phyloP scores from a whole-genome alignment of 306 rosid species.

The Medicago lupulina region DNA sequence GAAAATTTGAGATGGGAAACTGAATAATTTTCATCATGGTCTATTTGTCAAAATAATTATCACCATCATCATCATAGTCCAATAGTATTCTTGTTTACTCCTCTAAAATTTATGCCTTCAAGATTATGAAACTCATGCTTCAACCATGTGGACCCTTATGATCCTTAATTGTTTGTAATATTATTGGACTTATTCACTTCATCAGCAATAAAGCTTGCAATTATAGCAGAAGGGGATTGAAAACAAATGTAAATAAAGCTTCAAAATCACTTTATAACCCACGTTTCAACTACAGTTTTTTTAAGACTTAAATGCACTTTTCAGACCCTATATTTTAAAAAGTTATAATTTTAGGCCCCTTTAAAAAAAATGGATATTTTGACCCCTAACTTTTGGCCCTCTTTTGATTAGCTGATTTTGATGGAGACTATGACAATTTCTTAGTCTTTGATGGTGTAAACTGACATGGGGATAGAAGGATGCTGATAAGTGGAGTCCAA shows the following conservation, averaged over 20 bases:
- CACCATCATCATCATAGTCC: background rate
- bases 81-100: background rate
- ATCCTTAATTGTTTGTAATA: background rate
- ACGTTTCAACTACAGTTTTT: background rate
- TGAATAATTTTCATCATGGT: background rate
- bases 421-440: too few species aligned
- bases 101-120: background rate
- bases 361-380: too few species aligned
- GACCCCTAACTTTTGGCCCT: too few species aligned
- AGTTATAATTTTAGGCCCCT: too few species aligned
- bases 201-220: slow-evolving; percentile 33
- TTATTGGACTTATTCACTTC: background rate
- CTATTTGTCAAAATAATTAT: too few species aligned
- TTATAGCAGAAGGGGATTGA: background rate
- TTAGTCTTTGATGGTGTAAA: too few species aligned
- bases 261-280: slow-evolving; percentile 8
- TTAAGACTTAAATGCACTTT: too few species aligned
- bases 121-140: background rate
- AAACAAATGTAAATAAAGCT: slow-evolving; percentile 9
- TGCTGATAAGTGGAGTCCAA: too few species aligned
- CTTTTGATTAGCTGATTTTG: too few species aligned
- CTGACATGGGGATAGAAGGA: too few species aligned
- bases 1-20: background rate
- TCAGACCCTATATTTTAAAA: too few species aligned
- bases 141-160: background rate